Percentiles rank a stretch among this genome's conserved stretches.
Evolutionary conservation across 2,329 filamentous ascomycete genomes (phyloP).

Genomic region (Xylaria sp.): DNA sequence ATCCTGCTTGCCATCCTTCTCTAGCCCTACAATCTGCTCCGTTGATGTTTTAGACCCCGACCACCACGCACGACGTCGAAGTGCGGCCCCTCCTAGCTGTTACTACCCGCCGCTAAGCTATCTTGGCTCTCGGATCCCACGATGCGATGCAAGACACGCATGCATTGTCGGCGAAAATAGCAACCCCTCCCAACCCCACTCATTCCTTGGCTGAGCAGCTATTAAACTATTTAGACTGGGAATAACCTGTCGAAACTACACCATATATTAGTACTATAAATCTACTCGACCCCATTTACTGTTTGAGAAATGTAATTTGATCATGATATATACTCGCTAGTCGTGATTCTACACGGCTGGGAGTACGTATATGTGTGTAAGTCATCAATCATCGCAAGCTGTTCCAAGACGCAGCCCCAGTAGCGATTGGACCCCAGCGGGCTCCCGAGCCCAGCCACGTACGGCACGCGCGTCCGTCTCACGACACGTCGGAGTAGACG

Average conservation of each 20-base stretch:
- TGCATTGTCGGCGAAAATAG: slow-evolving; percentile 29
- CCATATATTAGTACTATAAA: background rate
- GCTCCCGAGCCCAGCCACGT: slow-evolving; percentile 1
- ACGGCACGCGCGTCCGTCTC: slow-evolving; percentile 14
- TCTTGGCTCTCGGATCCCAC: slow-evolving; percentile 23
- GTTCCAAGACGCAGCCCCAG: background rate
- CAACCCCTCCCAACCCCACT: slow-evolving; percentile 21
- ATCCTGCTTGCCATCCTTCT: background rate
- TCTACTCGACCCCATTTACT: background rate
- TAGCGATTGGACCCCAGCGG: background rate
- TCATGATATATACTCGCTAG: background rate
- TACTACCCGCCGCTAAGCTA: slow-evolving; percentile 31
- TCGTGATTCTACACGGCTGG: background rate
- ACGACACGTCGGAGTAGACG: background rate
- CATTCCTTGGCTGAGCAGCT: slow-evolving; percentile 1
- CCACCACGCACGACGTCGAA: slow-evolving; percentile 12
- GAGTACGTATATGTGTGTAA: background rate
- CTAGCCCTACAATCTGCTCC: background rate
- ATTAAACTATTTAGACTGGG: background rate
- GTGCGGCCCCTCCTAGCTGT: slow-evolving; percentile 19
- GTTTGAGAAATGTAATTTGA: background rate
- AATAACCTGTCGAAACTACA: background rate
- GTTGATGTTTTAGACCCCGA: background rate
- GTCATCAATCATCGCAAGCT: background rate
- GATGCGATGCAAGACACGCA: slow-evolving; percentile 31